phyloP scores from a whole-genome alignment of 2,329 filamentous ascomycete genomes.

The Apiospora phragmitis region DNA sequence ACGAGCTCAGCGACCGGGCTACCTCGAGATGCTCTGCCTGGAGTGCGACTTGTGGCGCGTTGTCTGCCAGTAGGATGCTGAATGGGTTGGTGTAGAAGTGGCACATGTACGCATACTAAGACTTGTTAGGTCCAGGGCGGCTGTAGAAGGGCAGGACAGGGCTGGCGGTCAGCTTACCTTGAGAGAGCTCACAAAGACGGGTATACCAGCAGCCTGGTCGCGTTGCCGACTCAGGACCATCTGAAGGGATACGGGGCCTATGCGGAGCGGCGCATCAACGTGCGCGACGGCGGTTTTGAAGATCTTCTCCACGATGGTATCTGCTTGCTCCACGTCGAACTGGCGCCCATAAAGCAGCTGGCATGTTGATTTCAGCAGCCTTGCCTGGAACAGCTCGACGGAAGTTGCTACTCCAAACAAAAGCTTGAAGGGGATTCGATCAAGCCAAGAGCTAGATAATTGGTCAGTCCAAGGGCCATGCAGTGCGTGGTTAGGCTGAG shows the following conservation, averaged over 20 bases:
- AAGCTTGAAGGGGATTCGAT: conserved; percentile 74
- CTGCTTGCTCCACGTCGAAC: conserved; percentile 76
- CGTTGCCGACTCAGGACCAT: conserved; percentile 70
- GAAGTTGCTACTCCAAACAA: conserved; percentile 82
- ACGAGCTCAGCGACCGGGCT: conserved; percentile 68
- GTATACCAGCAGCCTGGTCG: conserved; percentile 75
- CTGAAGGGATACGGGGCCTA: conserved; percentile 65
- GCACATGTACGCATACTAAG: conserved; percentile 80
- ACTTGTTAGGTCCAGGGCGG: conserved; percentile 23
- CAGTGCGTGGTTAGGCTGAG: neutral
- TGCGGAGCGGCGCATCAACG: conserved; percentile 53
- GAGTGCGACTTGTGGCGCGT: conserved; percentile 38
- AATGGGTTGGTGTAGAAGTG: conserved; percentile 80
- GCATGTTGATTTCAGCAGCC: conserved; percentile 68
- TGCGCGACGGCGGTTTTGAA: conserved; percentile 66
- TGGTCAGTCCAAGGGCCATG: neutral
- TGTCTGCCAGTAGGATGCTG: conserved; percentile 57
- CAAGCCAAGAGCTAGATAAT: conserved; percentile 59
- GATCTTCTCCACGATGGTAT: conserved; percentile 70
- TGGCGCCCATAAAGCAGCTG: conserved; percentile 68
- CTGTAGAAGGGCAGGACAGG: neutral
- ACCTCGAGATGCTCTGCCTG: conserved; percentile 66
- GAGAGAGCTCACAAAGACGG: conserved; percentile 68
- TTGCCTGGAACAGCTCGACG: conserved; percentile 74
- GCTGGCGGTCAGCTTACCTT: conserved; percentile 50